Evolutionary conservation across 306 rosid species (phyloP).

Genomic region (Begonia peltatifolia): DNA sequence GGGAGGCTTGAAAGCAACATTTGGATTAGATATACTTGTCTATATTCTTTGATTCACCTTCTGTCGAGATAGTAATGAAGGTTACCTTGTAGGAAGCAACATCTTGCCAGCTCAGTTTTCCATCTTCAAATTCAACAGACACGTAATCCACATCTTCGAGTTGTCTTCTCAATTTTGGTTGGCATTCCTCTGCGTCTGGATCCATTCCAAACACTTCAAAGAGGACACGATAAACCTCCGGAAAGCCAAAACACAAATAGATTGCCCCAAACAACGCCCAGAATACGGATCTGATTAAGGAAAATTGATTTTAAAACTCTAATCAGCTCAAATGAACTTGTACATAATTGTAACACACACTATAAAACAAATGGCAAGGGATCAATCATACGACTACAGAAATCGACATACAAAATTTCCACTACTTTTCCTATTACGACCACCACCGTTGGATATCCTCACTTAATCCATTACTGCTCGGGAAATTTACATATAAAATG

Average conservation of each 20-base stretch:
- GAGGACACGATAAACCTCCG: slow-evolving; percentile 92
- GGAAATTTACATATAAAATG: too few relatives aligned
- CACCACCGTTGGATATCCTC: too few relatives aligned
- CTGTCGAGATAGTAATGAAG: background rate
- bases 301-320: slow-evolving; percentile 12
- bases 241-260: slow-evolving; percentile 89
- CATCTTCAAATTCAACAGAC: slow-evolving; percentile 74
- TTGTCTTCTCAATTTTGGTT: slow-evolving; percentile 73
- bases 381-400: too few relatives aligned
- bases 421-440: too few relatives aligned
- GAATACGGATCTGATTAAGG: slow-evolving; percentile 63
- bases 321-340: background rate
- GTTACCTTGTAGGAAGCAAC: slow-evolving; percentile 73
- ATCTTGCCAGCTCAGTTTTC: slow-evolving; percentile 84
- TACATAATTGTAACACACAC: too few relatives aligned
- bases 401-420: too few relatives aligned
- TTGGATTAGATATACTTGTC: too few relatives aligned
- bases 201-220: slow-evolving; percentile 98
- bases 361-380: too few relatives aligned
- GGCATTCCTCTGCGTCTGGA: slow-evolving; percentile 75
- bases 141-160: slow-evolving; percentile 93
- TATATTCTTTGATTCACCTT: too few relatives aligned
- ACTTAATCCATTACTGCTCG: too few relatives aligned
- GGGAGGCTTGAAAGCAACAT: slow-evolving; percentile 42
- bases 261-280: slow-evolving; percentile 98